Percentiles rank a stretch among this genome's conserved stretches.
These are phyloP conservation scores for Boletus subcaerulescens DNA, from an alignment of 768 basidiomycete species.

Conservation along the genomic window DNA sequence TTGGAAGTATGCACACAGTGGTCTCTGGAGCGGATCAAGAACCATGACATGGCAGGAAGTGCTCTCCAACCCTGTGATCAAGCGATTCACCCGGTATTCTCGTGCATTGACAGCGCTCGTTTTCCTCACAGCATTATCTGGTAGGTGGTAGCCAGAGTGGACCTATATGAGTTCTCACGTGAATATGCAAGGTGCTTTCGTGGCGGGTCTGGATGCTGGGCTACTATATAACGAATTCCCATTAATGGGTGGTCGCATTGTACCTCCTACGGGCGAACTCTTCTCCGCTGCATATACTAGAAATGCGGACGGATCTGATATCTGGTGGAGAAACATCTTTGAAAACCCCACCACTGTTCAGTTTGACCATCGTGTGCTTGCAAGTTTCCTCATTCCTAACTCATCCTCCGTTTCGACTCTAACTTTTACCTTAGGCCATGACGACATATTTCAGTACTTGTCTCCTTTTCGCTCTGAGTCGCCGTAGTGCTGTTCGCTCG, in stretches of 20 bases:
- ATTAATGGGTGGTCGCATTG: constrained; percentile 84
- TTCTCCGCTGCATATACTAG: constrained; percentile 75
- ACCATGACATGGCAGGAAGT: constrained; percentile 42
- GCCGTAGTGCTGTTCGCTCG: constrained; percentile 44
- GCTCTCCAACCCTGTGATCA: constrained; percentile 55
- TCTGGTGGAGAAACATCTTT: constrained; percentile 95
- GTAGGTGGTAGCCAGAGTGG: constrained; percentile 39
- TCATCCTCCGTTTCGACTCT: background rate
- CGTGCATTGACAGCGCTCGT: constrained; percentile 73
- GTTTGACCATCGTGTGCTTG: constrained; percentile 92
- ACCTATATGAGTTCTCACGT: background rate
- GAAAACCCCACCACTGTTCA: constrained; percentile 99
- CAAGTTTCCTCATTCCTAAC: constrained; percentile 38
- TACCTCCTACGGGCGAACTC: constrained; percentile 81
- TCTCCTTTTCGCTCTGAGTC: constrained; percentile 58
- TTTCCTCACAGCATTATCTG: constrained; percentile 88
- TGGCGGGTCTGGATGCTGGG: constrained; percentile 96
- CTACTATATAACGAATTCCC: constrained; percentile 99
- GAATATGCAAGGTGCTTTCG: constrained; percentile 77
- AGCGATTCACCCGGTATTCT: constrained; percentile 55
- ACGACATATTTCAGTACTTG: constrained; percentile 76
- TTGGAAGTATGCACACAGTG: constrained; percentile 63
- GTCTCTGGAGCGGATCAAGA: constrained; percentile 55
- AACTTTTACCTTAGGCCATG: constrained; percentile 55
- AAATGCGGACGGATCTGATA: constrained; percentile 62